Evolutionary conservation across 345 rosid species (phyloP), one percentile per base, ranked within the genome.

Genomic region (Salix purpurea): DNA sequence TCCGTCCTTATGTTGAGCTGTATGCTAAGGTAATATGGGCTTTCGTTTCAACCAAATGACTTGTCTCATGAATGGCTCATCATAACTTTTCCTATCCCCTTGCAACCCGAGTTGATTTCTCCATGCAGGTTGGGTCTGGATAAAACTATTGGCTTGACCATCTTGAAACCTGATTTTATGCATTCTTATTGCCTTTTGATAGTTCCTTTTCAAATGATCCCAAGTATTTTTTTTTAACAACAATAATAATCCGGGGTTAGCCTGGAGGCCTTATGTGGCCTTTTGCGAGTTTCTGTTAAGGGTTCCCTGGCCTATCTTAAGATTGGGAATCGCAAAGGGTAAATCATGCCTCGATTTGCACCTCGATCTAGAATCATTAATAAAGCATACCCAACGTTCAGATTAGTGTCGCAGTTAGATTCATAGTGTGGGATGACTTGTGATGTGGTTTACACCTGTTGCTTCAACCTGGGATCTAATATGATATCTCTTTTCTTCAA

Each of bases 1-100:
- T 95, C 64, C 91, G 89, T 65, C 86, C 72, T n/a, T 88, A 79
- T 81, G 99, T 90, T 74, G 97, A 90, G 74, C 84, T 89, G 72
- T 96, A 91, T 83, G 94, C 93, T 7, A 91, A 91, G 96, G 98
- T 93, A 89, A 74, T 16, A 32, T 66, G 28, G 13, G 28, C 8
- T 18, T 72, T 24, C 9, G 2, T 36, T 40, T 42, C n/a, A 3
- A 66, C 44, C 64, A 37, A 42, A 21, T 42, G 7, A 42, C 68
- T 37, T 58, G 15, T 58, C n/a, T 23, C 62, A 58, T 58, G 64
- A 58, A 58, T 58, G 28, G 64, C 2, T 23, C n/a, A 7, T 52
- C 61, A 12, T 46, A 13, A 65, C 70, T 1, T 65, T 48, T 40
- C 21, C 11, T 18, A 19, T 44, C 44, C 18, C 42, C 21, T 16